Base-by-base conservation (phyloP, 2,329 filamentous ascomycete species). In the Cytospora schulzeri region DNA sequence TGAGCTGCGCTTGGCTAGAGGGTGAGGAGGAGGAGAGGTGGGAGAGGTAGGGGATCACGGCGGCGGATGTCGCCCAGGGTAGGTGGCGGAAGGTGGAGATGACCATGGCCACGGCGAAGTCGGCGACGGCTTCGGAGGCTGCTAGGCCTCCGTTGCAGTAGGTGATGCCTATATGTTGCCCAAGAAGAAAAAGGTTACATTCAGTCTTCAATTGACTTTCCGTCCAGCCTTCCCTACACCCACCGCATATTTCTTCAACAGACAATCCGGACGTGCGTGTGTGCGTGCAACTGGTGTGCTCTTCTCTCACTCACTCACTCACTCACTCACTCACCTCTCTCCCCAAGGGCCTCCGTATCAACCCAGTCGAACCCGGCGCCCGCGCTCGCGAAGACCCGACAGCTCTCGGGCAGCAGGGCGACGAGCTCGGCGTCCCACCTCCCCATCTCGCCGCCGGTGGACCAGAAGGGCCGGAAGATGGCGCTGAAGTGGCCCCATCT, bases 121-220 rank as follows among this genome's bases (percentile, higher is more conserved):
- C 90, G 58, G 89, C 89, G 1, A 92, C 89, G 5, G 89, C 86
- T 71, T 92, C 90, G 8, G 88, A 88, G 41, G 88, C 88, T 0
- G 89, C 88, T 1, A 86, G 82, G 1, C 88, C 89, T 3, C 86
- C 84, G 76, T 92, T 92, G 79, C 89, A 92, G 76, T 92, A 92
- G 59, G 89, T 76, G 67, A 91, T 84, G 45, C 86, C 84, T 84
- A 57, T 45, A 9, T 2, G n/a, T 15, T 45, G 19, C 22, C n/a
- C 17, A 12, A 48, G 53, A 14, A 17, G 28, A n/a, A 17, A 26
- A n/a, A 17, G 22, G 48, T 38, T 22, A 35, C 4, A 31, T 41
- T 53, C 19, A 17, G 57, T 14, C 19, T 9, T 45, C 12, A 28
- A n/a, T n/a, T 31, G 63, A 31, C 0, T 53, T 29, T 19, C 17